phyloP scores from a whole-genome alignment of 2,329 filamentous ascomycete species.

The Fusarium nematophilum region DNA sequence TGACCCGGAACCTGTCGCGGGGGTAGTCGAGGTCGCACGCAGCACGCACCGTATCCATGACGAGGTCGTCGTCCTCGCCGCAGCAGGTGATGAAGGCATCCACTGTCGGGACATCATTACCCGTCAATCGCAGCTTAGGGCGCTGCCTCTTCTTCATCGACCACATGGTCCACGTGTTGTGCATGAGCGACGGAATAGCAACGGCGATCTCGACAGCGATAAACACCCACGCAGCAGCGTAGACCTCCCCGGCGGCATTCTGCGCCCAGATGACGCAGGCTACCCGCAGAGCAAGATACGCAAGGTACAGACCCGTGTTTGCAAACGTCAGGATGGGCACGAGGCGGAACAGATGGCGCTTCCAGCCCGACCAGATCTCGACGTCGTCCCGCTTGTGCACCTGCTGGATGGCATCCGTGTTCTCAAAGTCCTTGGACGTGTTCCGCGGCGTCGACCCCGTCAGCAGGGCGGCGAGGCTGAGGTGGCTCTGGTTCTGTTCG shows the following conservation, averaged over 20 bases:
- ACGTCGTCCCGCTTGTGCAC: constrained; percentile 56
- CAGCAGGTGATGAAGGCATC: constrained; percentile 70
- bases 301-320: constrained; percentile 56
- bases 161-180: constrained; percentile 69
- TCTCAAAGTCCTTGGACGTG: constrained; percentile 47
- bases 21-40: constrained; percentile 68
- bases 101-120: constrained; percentile 63
- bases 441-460: constrained; percentile 44
- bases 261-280: constrained; percentile 65
- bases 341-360: constrained; percentile 52
- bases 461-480: constrained; percentile 55
- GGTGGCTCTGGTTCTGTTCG: constrained; percentile 55
- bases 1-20: constrained; percentile 61
- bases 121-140: constrained; percentile 63
- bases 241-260: constrained; percentile 52
- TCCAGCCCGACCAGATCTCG: constrained; percentile 60
- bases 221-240: constrained; percentile 66
- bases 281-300: constrained; percentile 64
- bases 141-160: constrained; percentile 65
- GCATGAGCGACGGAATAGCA: constrained; percentile 65
- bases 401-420: constrained; percentile 50
- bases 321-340: constrained; percentile 54
- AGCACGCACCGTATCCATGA: constrained; percentile 67
- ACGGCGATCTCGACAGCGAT: constrained; percentile 65
- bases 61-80: constrained; percentile 65